phyloP scores from a whole-genome alignment of 2,329 filamentous ascomycete species.

The Fusarium kyushuense region DNA sequence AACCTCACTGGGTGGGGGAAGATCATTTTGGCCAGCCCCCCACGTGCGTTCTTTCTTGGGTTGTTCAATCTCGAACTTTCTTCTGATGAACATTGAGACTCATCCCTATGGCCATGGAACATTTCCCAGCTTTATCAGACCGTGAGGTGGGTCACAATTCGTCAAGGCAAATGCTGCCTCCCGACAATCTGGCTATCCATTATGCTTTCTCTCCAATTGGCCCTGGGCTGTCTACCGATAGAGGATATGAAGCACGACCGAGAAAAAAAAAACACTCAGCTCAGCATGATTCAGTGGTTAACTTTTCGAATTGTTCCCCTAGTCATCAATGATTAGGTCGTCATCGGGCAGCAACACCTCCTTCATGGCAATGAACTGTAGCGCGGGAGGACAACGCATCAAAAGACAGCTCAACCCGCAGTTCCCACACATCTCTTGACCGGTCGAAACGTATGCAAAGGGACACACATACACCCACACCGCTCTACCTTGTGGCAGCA shows the following conservation, averaged over 20 bases:
- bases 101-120: conserved; percentile 1
- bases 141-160: neutral
- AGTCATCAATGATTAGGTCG: conserved; percentile 43
- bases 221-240: neutral
- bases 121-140: conserved; percentile 6
- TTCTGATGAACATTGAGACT: conserved; percentile 19
- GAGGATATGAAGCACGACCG: neutral
- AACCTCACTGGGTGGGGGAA: conserved; percentile 23
- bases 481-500: conserved; percentile 39
- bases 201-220: neutral
- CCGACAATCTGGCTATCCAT: neutral
- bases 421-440: conserved; percentile 41
- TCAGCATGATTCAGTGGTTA: neutral
- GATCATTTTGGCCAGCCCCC: conserved; percentile 22
- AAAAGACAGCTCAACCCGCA: conserved; percentile 48
- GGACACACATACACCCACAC: conserved; percentile 45
- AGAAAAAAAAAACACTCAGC: neutral
- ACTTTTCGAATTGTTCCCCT: conserved; percentile 13
- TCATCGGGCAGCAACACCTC: conserved; percentile 49
- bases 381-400: conserved; percentile 44
- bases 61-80: conserved; percentile 24
- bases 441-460: conserved; percentile 40
- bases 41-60: conserved; percentile 24
- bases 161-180: conserved; percentile 3
- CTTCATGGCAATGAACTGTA: conserved; percentile 40